Base-by-base conservation (phyloP, 768 basidiomycete species). In the Dioszegia aurantiaca region DNA sequence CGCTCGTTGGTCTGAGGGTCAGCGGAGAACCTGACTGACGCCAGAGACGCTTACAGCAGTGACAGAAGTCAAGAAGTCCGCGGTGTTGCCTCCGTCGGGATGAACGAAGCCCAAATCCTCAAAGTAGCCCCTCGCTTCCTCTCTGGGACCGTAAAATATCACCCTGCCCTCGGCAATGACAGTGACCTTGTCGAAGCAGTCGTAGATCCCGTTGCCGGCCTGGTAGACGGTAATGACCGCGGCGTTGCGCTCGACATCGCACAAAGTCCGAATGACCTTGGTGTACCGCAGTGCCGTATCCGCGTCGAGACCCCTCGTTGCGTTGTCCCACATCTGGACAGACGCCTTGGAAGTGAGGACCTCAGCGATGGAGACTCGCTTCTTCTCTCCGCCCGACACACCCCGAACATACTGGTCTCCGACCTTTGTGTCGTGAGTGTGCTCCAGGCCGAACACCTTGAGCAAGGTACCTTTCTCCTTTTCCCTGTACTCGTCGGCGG, bases 161-260 rank as follows among this genome's bases (percentile, higher is more conserved):
- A 78, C 71, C 16, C 78, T 64, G 4, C 81, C 81, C 63, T 79
- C 77, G 55, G 80, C 79, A 16, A 82, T 75, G 23, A 81, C 79
- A 41, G 78, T 70, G 62, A 79, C 80, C 63, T 80, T 80, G 73
- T 80, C 80, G 53, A 80, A 81, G 16, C 77, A 63, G 56, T 70
- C 55, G 41, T 68, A 68, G 42, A 71, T 68, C 0, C 64, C 64
- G 36, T 71, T 66, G 37, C 64, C 64, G 23, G 69, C 69, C 49
- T 71, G 67, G 45, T 74, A 76, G 9, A 76, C 67, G 19, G 68
- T 68, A 46, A 70, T 61, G 52, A 75, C 71, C 41, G 72, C 59
- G 14, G 69, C 58, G 31, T 70, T 66, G 10, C 53, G 51, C 24
- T 65, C 61, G 23, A 72, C 55, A 56, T 74, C 70, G 41, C 68